These are phyloP conservation scores for Nakaseomyces uthaithaninus DNA, from an alignment of 1,139 yeast genomes.

Conservation along the genomic window DNA sequence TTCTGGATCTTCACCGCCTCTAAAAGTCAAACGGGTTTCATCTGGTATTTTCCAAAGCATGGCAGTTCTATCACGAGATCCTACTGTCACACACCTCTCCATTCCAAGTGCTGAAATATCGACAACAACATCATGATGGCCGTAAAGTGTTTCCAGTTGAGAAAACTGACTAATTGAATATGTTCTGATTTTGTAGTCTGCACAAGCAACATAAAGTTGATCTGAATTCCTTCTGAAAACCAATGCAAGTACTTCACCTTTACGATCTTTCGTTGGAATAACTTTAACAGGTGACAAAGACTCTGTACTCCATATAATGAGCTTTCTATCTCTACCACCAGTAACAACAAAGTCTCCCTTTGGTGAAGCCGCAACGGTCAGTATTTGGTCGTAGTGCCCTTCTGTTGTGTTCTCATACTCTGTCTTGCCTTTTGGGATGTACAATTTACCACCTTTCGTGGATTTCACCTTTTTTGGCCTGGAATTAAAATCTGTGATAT, in stretches of 20 bases:
- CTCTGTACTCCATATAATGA: conserved; percentile 81
- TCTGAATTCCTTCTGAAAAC: conserved; percentile 73
- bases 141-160: conserved; percentile 83
- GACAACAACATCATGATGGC: conserved; percentile 85
- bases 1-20: conserved; percentile 69
- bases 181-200: conserved; percentile 83
- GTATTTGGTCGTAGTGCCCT: conserved; percentile 71
- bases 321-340: conserved; percentile 76
- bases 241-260: conserved; percentile 65
- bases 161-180: conserved; percentile 79
- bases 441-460: conserved; percentile 52
- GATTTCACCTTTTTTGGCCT: conserved; percentile 59
- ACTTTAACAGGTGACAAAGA: conserved; percentile 67
- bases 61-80: conserved; percentile 88
- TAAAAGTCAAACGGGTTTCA: conserved; percentile 84
- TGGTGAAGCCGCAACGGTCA: conserved; percentile 74
- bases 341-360: conserved; percentile 86
- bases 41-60: conserved; percentile 96
- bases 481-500: conserved; percentile 39
- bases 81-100: conserved; percentile 93
- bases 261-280: conserved; percentile 59
- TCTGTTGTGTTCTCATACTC: conserved; percentile 34
- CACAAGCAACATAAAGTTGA: conserved; percentile 87
- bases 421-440: conserved; percentile 39
- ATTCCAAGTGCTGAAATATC: conserved; percentile 72